Base-by-base conservation (phyloP, 2,329 filamentous ascomycete species). In the Chaetomiaceae sp. region DNA sequence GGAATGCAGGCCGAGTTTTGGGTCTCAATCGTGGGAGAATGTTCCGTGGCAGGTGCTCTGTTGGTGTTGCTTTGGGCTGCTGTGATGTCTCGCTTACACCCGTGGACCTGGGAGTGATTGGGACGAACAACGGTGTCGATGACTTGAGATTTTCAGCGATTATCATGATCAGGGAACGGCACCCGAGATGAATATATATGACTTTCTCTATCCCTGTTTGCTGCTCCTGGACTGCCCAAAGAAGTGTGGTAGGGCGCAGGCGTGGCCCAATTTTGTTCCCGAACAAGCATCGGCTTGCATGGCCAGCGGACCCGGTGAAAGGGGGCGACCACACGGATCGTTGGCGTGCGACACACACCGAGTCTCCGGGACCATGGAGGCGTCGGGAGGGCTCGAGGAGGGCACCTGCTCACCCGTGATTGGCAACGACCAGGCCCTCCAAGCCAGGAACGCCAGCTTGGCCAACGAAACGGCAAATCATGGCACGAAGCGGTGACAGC, bases 311-410 rank as follows among this genome's bases (percentile, higher is more conserved):
- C 23, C 25, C 29, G 47, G 45, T 53, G 34, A 53, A 47, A 45
- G 48, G 48, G 47, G 46, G 44, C 36, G 42, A 43, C 58, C 53
- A 58, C 23, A 56, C 58, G 53, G 51, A 60, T 57, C 58, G 51
- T 55, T 56, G 45, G 27, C 42, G 40, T 45, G 37, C 20, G 37
- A 52, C 40, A 37, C 42, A 54, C 53, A 53, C 53, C 56, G 47
- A 60, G 48, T 50, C 37, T 51, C 34, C 39, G 52, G 51, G 20
- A 49, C 15, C 44, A 37, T 51, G 22, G 29, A 29, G 20, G 44
- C 12, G 27, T 8, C 34, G 25, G 23, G 22, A 47, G 29, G 11
- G 19, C 15, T n/a, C n/a, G n/a, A n/a, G n/a, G n/a, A n/a, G n/a
- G n/a, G 22, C 27, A 40, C 15, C 20, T 44, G 46, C 51, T 17